A percentile compares a stretch with the other conserved stretches of the same genome.
Conservation (phyloP, 2,329 filamentous ascomycete genomes). For the Pyricularia sp. region DNA sequence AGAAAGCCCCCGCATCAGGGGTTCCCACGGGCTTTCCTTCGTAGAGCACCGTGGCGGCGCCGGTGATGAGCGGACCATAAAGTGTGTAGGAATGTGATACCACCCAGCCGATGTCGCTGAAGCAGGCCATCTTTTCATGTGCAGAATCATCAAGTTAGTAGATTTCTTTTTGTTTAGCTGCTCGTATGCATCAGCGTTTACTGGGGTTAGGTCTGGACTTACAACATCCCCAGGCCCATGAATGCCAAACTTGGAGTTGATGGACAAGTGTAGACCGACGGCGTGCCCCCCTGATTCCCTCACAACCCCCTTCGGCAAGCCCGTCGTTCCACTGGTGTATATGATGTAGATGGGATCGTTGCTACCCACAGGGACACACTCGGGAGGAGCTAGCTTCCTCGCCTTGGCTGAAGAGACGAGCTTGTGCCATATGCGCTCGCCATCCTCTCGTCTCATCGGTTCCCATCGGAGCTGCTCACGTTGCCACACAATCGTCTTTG, state of each 20-base stretch:
- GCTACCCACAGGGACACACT: conserved; percentile 64
- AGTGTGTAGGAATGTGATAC: conserved; percentile 70
- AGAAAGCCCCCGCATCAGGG: conserved; percentile 76
- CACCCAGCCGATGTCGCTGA: conserved; percentile 77
- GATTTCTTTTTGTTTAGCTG: not conserved
- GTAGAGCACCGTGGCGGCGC: conserved; percentile 76
- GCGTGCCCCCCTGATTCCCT: conserved; percentile 77
- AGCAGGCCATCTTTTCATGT: conserved; percentile 19
- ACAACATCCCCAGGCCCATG: conserved; percentile 68
- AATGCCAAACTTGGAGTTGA: conserved; percentile 72
- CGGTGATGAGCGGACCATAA: conserved; percentile 74
- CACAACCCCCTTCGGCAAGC: conserved; percentile 69
- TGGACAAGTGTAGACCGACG: conserved; percentile 70
- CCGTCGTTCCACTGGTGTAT: conserved; percentile 76
- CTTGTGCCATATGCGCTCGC: conserved; percentile 69
- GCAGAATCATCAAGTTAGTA: not conserved
- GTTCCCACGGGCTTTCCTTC: conserved; percentile 92
- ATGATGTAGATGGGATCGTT: conserved; percentile 81
- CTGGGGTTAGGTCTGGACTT: conserved; percentile 3
- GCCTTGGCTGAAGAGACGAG: conserved; percentile 58
- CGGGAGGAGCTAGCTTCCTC: conserved; percentile 41
- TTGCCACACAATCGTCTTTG: conserved; percentile 70
- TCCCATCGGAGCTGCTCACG: conserved; percentile 65
- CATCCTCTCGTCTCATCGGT: conserved; percentile 47
- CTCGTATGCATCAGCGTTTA: not conserved